Conservation (phyloP, 176 grass and related monocot genomes). For the Musa troglodytarum region DNA sequence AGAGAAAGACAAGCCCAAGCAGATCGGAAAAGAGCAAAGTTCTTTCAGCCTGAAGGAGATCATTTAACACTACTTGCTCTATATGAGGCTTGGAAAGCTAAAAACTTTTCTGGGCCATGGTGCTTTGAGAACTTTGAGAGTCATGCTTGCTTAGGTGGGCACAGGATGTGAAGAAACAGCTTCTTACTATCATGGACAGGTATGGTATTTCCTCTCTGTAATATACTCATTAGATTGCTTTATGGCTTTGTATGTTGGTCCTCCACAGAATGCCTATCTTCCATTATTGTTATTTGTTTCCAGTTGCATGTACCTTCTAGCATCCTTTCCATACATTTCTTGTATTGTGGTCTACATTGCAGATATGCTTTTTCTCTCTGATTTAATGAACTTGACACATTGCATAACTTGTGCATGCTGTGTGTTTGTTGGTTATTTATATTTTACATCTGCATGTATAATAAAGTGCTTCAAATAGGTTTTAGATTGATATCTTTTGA, state of each 20-base stretch:
- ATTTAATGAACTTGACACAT: too few species aligned
- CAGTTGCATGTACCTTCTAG: too few species aligned
- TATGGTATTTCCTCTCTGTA: conserved; percentile 25
- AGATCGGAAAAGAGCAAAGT: conserved; percentile 83
- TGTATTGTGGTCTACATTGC: too few species aligned
- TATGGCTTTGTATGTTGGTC: background rate
- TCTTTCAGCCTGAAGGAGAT: conserved; percentile 93
- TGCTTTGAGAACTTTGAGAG: conserved; percentile 95
- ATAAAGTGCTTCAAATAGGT: too few species aligned
- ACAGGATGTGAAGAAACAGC: conserved; percentile 87
- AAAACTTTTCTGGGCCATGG: conserved; percentile 94
- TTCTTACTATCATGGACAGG: conserved; percentile 96
- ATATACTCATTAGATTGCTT: conserved; percentile 9
- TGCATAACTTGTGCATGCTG: too few species aligned
- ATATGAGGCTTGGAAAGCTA: conserved; percentile 93
- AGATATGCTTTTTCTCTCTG: too few species aligned
- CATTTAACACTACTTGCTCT: conserved; percentile 88
- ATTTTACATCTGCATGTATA: too few species aligned
- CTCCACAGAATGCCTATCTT: background rate
- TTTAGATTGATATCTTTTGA: too few species aligned
- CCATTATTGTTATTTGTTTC: too few species aligned
- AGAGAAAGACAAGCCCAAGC: conserved; percentile 84
- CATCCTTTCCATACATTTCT: too few species aligned
- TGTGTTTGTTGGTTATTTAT: too few species aligned
- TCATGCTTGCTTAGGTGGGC: conserved; percentile 71